These are phyloP conservation scores for Xylariaceae sp. DNA, from an alignment of 2,329 filamentous ascomycete species.

Conservation along the genomic window DNA sequence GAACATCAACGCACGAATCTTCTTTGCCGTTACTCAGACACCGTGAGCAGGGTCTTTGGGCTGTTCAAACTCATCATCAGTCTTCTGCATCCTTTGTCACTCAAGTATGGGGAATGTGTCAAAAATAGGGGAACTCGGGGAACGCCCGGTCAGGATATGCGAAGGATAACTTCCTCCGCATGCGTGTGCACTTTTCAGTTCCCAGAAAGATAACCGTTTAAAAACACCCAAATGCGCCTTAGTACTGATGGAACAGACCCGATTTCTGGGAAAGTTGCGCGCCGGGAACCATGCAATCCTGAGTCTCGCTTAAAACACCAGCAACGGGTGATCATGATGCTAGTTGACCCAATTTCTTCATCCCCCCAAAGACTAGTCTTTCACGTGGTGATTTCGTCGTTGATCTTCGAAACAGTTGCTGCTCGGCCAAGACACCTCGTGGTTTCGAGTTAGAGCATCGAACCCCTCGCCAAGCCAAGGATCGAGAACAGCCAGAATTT, in stretches of 20 bases:
- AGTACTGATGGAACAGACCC: background rate
- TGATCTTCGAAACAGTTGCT: background rate
- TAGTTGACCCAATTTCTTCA: background rate
- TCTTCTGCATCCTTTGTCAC: conserved; percentile 15
- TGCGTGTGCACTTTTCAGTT: background rate
- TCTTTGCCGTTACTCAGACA: conserved; percentile 79
- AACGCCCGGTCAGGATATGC: background rate
- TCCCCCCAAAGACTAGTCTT: background rate
- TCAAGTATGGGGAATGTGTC: conserved; percentile 6
- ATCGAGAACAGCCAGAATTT: background rate
- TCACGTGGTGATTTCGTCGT: background rate
- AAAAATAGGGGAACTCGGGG: conserved; percentile 2
- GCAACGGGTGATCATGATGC: background rate
- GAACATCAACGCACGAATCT: conserved; percentile 79
- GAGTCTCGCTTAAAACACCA: background rate
- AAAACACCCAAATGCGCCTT: background rate
- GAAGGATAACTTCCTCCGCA: background rate
- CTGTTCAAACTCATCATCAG: conserved; percentile 48
- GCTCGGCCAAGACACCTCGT: background rate
- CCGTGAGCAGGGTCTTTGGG: conserved; percentile 76
- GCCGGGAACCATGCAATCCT: background rate
- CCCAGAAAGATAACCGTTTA: background rate
- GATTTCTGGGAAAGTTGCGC: background rate
- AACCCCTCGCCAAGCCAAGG: background rate
- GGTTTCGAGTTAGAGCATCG: background rate